Percentiles rank a stretch among this genome's conserved stretches.
Conservation (phyloP, 371 early-diverging fungal species). For the Dichotomocladium elegans region DNA sequence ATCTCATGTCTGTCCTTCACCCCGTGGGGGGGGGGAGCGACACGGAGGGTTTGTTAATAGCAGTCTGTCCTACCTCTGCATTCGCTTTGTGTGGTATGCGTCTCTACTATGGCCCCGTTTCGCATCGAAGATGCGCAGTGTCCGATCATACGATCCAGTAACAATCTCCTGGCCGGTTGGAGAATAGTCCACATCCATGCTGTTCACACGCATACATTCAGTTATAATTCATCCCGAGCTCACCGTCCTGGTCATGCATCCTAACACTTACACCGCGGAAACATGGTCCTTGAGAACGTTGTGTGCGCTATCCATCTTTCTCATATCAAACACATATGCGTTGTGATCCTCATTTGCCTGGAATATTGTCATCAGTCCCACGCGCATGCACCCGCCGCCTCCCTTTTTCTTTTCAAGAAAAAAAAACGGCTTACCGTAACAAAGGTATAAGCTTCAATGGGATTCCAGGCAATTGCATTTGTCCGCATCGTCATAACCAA, state of each 20-base stretch:
- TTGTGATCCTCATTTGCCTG: slow-evolving; percentile 97
- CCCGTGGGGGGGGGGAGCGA: too few species aligned
- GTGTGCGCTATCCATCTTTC: slow-evolving; percentile 80
- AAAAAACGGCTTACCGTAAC: slow-evolving; percentile 61
- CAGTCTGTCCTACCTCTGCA: slow-evolving; percentile 81
- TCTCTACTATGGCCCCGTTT: slow-evolving; percentile 86
- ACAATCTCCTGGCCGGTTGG: slow-evolving; percentile 98
- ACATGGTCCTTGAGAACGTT: slow-evolving; percentile 95
- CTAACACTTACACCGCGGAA: slow-evolving; percentile 79
- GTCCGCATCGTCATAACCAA: slow-evolving; percentile 76
- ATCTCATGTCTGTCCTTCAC: not conserved
- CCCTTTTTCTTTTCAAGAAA: not conserved
- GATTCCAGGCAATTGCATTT: slow-evolving; percentile 97
- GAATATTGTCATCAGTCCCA: not conserved
- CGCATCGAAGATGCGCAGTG: slow-evolving; percentile 89
- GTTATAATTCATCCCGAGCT: not conserved
- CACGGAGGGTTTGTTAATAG: too few species aligned
- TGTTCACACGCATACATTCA: slow-evolving; percentile 14
- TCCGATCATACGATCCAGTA: slow-evolving; percentile 94
- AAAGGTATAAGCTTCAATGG: slow-evolving; percentile 95
- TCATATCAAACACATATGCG: slow-evolving; percentile 95
- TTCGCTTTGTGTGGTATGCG: slow-evolving; percentile 98
- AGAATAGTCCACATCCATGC: slow-evolving; percentile 93
- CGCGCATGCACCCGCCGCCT: too few species aligned
- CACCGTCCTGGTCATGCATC: too few species aligned